A percentile compares a stretch with the other conserved stretches of the same genome.
phyloP scores from a whole-genome alignment of 176 grass and related monocot genomes.

The Avena insularis region DNA sequence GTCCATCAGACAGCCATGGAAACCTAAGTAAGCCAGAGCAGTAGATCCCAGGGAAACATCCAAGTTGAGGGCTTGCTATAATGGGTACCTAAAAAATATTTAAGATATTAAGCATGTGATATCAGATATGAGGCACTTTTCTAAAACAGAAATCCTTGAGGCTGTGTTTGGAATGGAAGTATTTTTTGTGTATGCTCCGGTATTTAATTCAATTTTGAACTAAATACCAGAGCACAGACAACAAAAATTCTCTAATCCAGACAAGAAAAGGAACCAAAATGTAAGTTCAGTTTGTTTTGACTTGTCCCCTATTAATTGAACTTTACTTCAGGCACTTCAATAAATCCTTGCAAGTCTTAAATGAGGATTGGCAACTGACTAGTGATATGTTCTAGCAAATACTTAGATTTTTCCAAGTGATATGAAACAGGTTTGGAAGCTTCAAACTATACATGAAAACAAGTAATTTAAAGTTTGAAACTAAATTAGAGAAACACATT shows the following conservation, averaged over 20 bases:
- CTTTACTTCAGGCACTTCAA: constrained; percentile 29
- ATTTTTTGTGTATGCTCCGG: background rate
- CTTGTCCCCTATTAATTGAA: background rate
- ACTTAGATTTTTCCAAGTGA: background rate
- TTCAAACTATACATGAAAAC: constrained; percentile 7
- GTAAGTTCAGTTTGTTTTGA: background rate
- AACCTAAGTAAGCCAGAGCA: constrained; percentile 59
- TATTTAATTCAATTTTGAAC: background rate
- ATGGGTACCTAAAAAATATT: constrained; percentile 62
- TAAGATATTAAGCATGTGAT: constrained; percentile 23
- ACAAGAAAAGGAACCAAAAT: constrained; percentile 25
- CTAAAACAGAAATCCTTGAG: background rate
- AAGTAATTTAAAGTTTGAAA: constrained; percentile 10
- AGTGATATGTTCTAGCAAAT: background rate
- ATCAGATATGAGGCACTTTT: constrained; percentile 12
- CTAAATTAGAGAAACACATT: background rate
- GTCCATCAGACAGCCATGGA: constrained; percentile 91
- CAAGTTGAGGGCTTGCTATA: constrained; percentile 71
- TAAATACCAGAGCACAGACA: background rate
- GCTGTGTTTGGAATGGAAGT: background rate
- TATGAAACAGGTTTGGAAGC: background rate
- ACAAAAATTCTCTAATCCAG: background rate
- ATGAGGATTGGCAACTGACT: background rate
- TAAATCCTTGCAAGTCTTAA: constrained; percentile 15
- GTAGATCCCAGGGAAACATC: constrained; percentile 85